Evolutionary conservation across 352 stramenopile genomes (phyloP).

Genomic region (Globisporangium canariense): DNA sequence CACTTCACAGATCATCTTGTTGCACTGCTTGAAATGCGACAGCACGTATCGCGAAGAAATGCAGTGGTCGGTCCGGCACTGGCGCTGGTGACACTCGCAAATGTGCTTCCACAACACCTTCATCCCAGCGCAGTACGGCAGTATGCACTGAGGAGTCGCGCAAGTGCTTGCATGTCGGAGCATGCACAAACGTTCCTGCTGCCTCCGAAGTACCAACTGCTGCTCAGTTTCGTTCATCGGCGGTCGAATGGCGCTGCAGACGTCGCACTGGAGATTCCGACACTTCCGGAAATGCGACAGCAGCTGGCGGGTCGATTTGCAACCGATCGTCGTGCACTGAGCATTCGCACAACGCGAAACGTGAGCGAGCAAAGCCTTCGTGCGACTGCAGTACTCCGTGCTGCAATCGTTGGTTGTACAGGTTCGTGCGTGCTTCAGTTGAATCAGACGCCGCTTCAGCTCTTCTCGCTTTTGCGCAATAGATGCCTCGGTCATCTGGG

Average conservation of each 20-base stretch:
- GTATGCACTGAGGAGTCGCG: constrained; percentile 53
- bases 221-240: constrained; percentile 87
- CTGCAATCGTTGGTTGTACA: constrained; percentile 68
- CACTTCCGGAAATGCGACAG: constrained; percentile 88
- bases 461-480: constrained; percentile 86
- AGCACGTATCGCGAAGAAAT: constrained; percentile 87
- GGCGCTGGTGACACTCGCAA: constrained; percentile 84
- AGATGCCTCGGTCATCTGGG: constrained; percentile 74
- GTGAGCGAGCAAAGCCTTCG: constrained; percentile 75
- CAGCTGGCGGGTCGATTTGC: constrained; percentile 84
- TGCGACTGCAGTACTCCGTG: constrained; percentile 82
- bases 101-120: constrained; percentile 91
- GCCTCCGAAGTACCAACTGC: constrained; percentile 75
- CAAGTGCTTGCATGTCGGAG: constrained; percentile 85
- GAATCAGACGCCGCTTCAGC: constrained; percentile 78
- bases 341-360: constrained; percentile 83
- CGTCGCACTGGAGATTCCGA: constrained; percentile 82
- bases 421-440: constrained; percentile 84
- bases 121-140: constrained; percentile 86
- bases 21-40: constrained; percentile 90
- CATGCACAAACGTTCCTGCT: constrained; percentile 87
- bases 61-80: constrained; percentile 85
- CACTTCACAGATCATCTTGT: constrained; percentile 90
- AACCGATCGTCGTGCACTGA: constrained; percentile 83
- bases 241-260: constrained; percentile 85